phyloP scores from a whole-genome alignment of 176 grass and related monocot species.

The Avena insularis region DNA sequence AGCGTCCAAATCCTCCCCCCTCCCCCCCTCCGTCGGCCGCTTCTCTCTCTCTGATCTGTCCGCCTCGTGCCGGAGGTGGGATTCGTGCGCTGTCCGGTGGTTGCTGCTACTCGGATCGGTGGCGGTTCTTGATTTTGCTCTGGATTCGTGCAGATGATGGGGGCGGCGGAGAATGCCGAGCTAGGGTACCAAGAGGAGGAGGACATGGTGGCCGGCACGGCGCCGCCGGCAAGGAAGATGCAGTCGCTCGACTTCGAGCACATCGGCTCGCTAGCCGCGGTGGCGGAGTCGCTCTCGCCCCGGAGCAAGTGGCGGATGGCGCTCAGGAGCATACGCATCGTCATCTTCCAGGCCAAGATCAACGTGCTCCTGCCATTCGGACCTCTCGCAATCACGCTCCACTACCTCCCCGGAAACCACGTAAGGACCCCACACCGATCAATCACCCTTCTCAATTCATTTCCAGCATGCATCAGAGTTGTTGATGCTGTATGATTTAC shows the following conservation, averaged over 20 bases:
- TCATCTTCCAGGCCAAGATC: conserved; percentile 92
- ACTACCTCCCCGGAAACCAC: conserved; percentile 82
- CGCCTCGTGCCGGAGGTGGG: conserved; percentile 23
- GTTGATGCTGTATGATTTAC: no score
- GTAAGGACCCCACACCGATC: conserved; percentile 37
- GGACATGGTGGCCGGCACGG: conserved; percentile 35
- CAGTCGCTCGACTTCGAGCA: conserved; percentile 85
- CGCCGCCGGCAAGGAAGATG: conserved; percentile 63
- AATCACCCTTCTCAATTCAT: neutral
- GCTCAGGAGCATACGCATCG: conserved; percentile 73
- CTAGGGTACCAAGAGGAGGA: conserved; percentile 56
- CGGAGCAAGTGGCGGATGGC: conserved; percentile 65
- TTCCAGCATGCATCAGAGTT: neutral
- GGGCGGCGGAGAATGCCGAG: conserved; percentile 60
- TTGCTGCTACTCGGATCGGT: neutral
- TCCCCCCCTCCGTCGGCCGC: neutral
- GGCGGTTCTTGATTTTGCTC: conserved; percentile 2
- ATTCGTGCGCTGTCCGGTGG: neutral
- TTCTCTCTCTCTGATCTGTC: neutral
- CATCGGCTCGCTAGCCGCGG: conserved; percentile 79
- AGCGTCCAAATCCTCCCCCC: neutral
- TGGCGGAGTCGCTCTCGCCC: conserved; percentile 70
- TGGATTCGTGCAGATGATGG: conserved; percentile 65
- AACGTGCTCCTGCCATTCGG: conserved; percentile 94
- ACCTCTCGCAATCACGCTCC: conserved; percentile 86